These are phyloP conservation scores for Lodderomyces metapsilosis DNA, from an alignment of 1,139 yeast species.

Conservation along the genomic window DNA sequence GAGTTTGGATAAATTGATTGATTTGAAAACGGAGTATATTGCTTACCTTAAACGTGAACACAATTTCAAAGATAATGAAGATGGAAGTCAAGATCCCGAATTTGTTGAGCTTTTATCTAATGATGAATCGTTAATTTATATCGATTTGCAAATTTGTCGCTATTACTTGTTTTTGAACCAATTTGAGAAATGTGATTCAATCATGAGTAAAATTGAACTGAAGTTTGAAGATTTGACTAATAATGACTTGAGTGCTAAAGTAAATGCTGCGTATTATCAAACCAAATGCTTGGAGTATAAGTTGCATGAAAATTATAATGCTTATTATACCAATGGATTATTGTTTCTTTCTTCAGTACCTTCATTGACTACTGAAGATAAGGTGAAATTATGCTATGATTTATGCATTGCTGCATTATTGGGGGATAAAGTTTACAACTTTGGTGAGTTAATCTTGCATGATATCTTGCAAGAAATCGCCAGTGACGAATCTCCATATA, in stretches of 20 bases:
- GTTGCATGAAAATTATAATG: conserved; percentile 72
- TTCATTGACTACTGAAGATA: conserved; percentile 29
- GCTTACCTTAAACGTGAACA: conserved; percentile 27
- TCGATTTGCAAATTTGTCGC: conserved; percentile 77
- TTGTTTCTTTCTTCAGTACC: conserved; percentile 51
- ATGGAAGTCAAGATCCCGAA: conserved; percentile 28
- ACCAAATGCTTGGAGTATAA: conserved; percentile 78
- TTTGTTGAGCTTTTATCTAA: conserved; percentile 36
- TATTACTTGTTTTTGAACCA: conserved; percentile 59
- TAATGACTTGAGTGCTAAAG: conserved; percentile 62
- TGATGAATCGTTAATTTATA: conserved; percentile 52
- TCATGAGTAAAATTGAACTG: conserved; percentile 60
- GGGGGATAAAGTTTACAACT: conserved; percentile 91
- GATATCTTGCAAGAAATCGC: conserved; percentile 65
- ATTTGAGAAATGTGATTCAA: conserved; percentile 61
- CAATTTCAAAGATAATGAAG: conserved; percentile 22
- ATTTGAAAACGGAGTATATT: conserved; percentile 50
- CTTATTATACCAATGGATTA: conserved; percentile 66
- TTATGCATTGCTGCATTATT: conserved; percentile 82
- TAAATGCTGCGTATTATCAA: conserved; percentile 81
- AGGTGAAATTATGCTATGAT: conserved; percentile 65
- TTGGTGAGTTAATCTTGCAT: conserved; percentile 91
- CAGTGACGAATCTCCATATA: conserved; percentile 44
- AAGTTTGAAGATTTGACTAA: conserved; percentile 53
- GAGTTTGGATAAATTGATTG: conserved; percentile 55